phyloP scores from a whole-genome alignment of 805 yeast species.

The Cyberlindnera xishuangbannaensis region DNA sequence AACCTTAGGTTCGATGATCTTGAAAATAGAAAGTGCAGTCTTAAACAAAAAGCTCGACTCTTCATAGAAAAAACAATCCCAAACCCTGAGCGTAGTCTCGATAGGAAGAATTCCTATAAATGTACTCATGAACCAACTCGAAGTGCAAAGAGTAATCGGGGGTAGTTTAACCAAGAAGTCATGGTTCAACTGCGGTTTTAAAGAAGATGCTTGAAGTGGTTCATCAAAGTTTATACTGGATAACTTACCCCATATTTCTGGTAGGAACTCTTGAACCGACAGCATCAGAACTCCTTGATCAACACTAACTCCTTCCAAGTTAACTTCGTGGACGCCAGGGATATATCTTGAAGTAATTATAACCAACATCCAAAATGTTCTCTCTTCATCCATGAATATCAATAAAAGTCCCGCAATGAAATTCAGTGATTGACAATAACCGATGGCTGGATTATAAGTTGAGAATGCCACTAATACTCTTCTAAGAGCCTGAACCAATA shows the following conservation, averaged over 20 bases:
- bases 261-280: slow-evolving; percentile 77
- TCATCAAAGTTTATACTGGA: slow-evolving; percentile 33
- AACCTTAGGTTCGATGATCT: slow-evolving; percentile 65
- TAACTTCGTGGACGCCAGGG: slow-evolving; percentile 88
- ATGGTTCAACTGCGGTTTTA: slow-evolving; percentile 22
- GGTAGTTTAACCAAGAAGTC: slow-evolving; percentile 72
- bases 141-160: slow-evolving; percentile 87
- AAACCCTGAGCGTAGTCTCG: slow-evolving; percentile 79
- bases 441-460: slow-evolving; percentile 79
- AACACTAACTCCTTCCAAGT: slow-evolving; percentile 88
- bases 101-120: slow-evolving; percentile 87
- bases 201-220: slow-evolving; percentile 19
- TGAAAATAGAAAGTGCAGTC: slow-evolving; percentile 73
- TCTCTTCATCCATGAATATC: slow-evolving; percentile 83
- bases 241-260: slow-evolving; percentile 66
- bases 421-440: slow-evolving; percentile 93
- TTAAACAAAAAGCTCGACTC: slow-evolving; percentile 84
- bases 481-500: slow-evolving; percentile 64
- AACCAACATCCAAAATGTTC: slow-evolving; percentile 93
- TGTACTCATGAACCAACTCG: slow-evolving; percentile 98
- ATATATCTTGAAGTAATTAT: slow-evolving; percentile 78
- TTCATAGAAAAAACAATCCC: slow-evolving; percentile 95
- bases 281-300: slow-evolving; percentile 93
- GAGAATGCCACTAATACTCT: slow-evolving; percentile 83
- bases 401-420: slow-evolving; percentile 84